Base-by-base conservation (phyloP, 768 basidiomycete species). In the Boletus subparvulus region DNA sequence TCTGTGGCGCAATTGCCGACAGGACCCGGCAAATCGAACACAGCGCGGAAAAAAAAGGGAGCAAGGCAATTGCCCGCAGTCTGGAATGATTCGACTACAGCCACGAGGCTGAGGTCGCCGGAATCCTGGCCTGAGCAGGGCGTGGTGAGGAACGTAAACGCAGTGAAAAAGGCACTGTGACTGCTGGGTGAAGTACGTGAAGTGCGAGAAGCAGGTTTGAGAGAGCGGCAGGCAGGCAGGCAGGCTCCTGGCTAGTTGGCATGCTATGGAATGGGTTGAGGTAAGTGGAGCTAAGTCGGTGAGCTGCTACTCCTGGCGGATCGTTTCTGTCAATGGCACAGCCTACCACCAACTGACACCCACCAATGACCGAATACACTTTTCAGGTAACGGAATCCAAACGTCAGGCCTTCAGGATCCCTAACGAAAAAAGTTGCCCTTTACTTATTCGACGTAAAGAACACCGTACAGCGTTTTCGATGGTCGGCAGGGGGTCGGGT, bases 21-120 rank as follows among this genome's bases (percentile, higher is more conserved):
- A 47, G 14, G 42, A 35, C 43, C 51, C 52, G 39, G 50, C n/a
- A 32, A 39, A 45, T 44, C 33, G 47, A 47, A 47, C 50, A 58
- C 50, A 40, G 55, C 40, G 21, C 51, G 33, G 46, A 47, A 42
- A 40, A 42, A 49, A 24, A 54, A 45, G 54, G 60, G 47, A 59
- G 56, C 40, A 54, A 47, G 40, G 9, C 16, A 26, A 36, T 16
- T 37, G 21, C 35, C 19, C 21, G 36, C 28, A 10, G 39, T 7
- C 45, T n/a, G 55, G 28, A 32, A 21, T 43, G 55, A 36, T 28
- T 45, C 40, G 47, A 43, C 33, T 42, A 40, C n/a, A 8, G 21
- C 49, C 61, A 68, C 55, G 59, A 60, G 60, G 66, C 55, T 17
- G 21, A 52, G 50, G 55, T 50, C 49, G 32, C 50, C 52, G 54